Conservation (phyloP, 306 rosid species). For the Spatholobus suberectus region DNA sequence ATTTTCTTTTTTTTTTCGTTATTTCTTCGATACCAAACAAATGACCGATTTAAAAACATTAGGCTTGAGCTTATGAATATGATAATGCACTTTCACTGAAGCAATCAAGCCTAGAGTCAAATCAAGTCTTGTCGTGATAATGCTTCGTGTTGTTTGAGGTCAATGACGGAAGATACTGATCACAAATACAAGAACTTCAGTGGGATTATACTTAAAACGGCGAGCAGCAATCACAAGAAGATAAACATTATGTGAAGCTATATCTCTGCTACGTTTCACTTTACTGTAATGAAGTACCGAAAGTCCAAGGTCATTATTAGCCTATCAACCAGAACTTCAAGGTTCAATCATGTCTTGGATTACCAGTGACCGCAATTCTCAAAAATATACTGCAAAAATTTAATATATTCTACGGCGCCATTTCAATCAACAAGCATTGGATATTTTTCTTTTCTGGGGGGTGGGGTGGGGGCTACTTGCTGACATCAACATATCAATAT, state of each 20-base stretch:
- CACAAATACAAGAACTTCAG: not conserved
- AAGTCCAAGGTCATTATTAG: constrained; percentile 4
- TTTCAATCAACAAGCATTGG: not conserved
- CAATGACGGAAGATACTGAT: not conserved
- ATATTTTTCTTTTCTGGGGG: too few relatives aligned
- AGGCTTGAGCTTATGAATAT: not conserved
- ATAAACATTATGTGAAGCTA: not conserved
- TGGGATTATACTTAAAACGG: constrained; percentile 13
- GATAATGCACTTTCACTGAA: constrained; percentile 31
- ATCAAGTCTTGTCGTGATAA: constrained; percentile 34
- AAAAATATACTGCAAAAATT: not conserved
- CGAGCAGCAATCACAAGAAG: not conserved
- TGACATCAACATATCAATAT: not conserved
- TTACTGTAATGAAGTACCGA: constrained; percentile 1
- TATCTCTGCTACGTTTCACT: not conserved
- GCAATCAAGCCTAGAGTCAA: constrained; percentile 8
- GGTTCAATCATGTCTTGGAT: constrained; percentile 15
- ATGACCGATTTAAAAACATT: too few relatives aligned
- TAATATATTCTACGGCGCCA: not conserved
- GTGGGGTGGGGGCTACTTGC: not conserved
- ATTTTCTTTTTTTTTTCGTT: too few relatives aligned
- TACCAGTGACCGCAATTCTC: not conserved
- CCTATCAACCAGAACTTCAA: not conserved
- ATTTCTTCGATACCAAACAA: too few relatives aligned
- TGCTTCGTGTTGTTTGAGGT: not conserved